Evolutionary conservation across 2,329 filamentous ascomycete species (phyloP).

Genomic region (Mycosphaerelloides madeirae): DNA sequence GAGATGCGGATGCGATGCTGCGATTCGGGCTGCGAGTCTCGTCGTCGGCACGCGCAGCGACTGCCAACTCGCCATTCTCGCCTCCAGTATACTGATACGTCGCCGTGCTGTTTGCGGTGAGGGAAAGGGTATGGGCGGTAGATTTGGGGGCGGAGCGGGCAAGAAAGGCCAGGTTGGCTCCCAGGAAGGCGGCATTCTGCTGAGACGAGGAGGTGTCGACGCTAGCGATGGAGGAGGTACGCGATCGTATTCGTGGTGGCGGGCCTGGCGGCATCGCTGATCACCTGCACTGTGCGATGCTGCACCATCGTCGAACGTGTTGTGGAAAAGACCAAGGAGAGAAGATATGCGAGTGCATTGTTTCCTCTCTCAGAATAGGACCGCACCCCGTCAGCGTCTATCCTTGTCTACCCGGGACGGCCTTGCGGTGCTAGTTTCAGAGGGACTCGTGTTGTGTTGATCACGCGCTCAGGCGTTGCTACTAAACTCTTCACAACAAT

Average conservation of each 20-base stretch:
- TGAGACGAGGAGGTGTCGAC: constrained; percentile 14
- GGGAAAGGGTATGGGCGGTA: constrained; percentile 1
- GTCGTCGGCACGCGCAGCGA: constrained; percentile 32
- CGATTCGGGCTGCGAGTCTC: constrained; percentile 16
- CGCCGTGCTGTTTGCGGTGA: constrained; percentile 1
- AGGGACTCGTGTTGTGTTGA: not conserved
- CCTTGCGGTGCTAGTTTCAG: no score
- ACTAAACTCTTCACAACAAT: no score
- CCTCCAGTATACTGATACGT: not conserved
- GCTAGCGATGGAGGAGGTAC: constrained; percentile 23
- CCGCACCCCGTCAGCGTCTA: not conserved
- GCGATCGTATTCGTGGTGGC: constrained; percentile 16
- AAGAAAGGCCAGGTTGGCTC: constrained; percentile 45
- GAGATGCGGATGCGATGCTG: constrained; percentile 10
- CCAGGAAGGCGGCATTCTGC: constrained; percentile 44
- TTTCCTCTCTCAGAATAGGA: no score
- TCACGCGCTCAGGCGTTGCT: not conserved
- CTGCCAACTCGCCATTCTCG: constrained; percentile 22
- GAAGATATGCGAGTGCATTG: no score
- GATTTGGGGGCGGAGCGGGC: constrained; percentile 14
- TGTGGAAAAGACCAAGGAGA: no score
- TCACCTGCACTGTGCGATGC: no score
- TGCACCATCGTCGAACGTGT: no score
- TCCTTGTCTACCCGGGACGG: not conserved
- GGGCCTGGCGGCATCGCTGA: not conserved